A percentile compares a stretch with the other conserved stretches of the same genome.
Conservation (phyloP, 495 filamentous ascomycete species). For the Neurospora sp. region DNA sequence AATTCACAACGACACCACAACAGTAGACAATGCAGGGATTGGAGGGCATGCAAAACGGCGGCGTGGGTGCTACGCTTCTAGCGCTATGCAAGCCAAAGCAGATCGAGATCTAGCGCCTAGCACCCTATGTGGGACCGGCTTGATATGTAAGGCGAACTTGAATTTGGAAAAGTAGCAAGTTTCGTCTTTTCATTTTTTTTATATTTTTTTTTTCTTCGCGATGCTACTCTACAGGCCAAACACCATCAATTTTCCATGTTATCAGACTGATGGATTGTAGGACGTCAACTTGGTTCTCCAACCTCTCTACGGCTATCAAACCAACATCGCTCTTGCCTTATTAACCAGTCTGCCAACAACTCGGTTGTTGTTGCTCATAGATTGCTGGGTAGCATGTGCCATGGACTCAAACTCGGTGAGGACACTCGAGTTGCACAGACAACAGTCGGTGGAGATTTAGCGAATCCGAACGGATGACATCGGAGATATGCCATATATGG, state of each 20-base stretch:
- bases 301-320: too few species aligned
- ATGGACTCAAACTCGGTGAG: neutral
- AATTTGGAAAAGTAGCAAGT: neutral
- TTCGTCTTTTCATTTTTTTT: neutral
- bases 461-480: neutral
- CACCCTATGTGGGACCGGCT: too few species aligned
- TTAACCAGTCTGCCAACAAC: too few species aligned
- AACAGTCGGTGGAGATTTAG: neutral
- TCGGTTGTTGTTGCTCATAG: too few species aligned
- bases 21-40: neutral
- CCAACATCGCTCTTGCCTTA: too few species aligned
- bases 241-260: neutral
- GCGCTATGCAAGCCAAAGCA: neutral
- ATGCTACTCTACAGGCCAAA: neutral
- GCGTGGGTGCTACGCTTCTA: neutral
- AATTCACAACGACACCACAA: neutral
- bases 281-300: neutral
- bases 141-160: neutral
- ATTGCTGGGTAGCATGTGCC: neutral
- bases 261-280: neutral
- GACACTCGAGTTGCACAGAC: neutral
- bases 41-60: neutral
- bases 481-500: neutral
- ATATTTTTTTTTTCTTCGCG: neutral
- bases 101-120: neutral